These are phyloP conservation scores for Fusarium austroafricanum DNA, from an alignment of 2,329 filamentous ascomycete genomes.

Conservation along the genomic window DNA sequence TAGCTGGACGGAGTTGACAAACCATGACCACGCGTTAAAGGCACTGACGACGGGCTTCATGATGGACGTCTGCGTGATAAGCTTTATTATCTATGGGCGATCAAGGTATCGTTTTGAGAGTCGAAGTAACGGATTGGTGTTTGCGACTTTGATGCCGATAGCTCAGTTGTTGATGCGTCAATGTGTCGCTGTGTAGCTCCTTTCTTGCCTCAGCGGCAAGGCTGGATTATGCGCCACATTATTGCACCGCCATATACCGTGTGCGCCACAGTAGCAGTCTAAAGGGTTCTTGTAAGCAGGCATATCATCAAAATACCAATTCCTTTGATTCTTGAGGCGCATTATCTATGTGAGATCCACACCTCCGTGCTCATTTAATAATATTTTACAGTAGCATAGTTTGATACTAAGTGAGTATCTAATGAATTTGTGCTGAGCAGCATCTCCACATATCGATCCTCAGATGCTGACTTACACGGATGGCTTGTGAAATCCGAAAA, in stretches of 20 bases:
- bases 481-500: not conserved
- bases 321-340: not conserved
- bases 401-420: not conserved
- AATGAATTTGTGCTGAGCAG: not conserved
- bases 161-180: slow-evolving; percentile 35
- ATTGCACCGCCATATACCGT: slow-evolving; percentile 17
- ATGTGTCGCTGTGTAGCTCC: slow-evolving; percentile 36
- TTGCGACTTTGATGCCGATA: slow-evolving; percentile 37
- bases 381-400: not conserved
- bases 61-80: slow-evolving; percentile 50
- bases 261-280: slow-evolving; percentile 10
- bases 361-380: not conserved
- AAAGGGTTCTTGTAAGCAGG: not conserved
- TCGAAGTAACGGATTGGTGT: slow-evolving; percentile 13
- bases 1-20: slow-evolving; percentile 51
- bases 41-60: slow-evolving; percentile 97
- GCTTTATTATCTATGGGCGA: not conserved
- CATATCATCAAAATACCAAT: not conserved
- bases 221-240: slow-evolving; percentile 36
- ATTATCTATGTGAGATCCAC: not conserved
- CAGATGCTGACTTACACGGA: slow-evolving; percentile 2
- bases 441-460: not conserved
- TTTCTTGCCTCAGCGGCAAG: slow-evolving; percentile 47
- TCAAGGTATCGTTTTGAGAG: not conserved
- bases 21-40: slow-evolving; percentile 97